Evolutionary conservation across 768 basidiomycete species (phyloP), one percentile per base, ranked within the genome.

Genomic region (Xerocomellus dryophilus): DNA sequence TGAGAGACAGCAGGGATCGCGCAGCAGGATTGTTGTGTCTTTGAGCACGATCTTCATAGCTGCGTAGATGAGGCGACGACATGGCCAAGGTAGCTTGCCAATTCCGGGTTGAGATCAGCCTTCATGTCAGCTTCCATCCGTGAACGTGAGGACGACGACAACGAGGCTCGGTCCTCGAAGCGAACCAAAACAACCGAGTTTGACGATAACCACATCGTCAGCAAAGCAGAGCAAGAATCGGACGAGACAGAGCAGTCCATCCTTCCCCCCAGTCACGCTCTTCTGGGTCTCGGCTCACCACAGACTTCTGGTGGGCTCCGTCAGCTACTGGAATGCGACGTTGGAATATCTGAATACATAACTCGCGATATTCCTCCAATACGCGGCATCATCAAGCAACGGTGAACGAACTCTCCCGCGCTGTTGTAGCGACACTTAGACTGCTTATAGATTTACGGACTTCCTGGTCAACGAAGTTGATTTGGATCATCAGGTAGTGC

Each of bases 401-500:
- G 96, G 95, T 93, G 53, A 57, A 80, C 66, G 12, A n/a, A 18
- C 32, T 39, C 29, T 53, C 18, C 17, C 23, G 31, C 44, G 5
- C 32, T 34, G 11, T n/a, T 7, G 46, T 32, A 46, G 43, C 42
- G 42, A 47, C 40, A 18, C 35, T 49, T n/a, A 18, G 53, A 47
- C 32, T 47, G 23, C 20, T 43, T 47, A 25, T 65, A 97, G 95
- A 64, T 98, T 98, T 70, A 96, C 96, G 38, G 97, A 99, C 71
- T 99, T 99, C 67, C 63, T 98, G 63, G 97, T 99, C 18, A 88
- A 81, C 63, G 97, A 99, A 73, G 86, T 99, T 31, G 85, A 90
- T 64, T 79, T 84, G 55, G 85, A 91, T 59, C 81, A 86, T 41
- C 82, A 89, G 58, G 86, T 91, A 8, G 74, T 97, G 17, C 88